Conservation (phyloP, 495 filamentous ascomycete genomes). For the Symbiotaphrina buchneri region DNA sequence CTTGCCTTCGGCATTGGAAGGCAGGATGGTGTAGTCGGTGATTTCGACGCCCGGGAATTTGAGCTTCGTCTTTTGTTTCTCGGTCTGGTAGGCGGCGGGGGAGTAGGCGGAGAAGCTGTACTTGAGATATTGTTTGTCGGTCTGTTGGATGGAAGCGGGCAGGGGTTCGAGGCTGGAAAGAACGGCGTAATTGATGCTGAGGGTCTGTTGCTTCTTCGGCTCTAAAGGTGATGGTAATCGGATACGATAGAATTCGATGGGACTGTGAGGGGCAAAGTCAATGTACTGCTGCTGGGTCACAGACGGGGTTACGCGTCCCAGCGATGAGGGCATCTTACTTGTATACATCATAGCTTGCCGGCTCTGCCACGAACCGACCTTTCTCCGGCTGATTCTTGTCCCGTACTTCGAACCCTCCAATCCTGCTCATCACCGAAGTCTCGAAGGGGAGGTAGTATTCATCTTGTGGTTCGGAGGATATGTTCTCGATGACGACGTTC, state of each 20-base stretch:
- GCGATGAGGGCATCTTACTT: constrained; percentile 23
- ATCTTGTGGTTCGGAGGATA: constrained; percentile 47
- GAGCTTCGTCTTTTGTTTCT: constrained; percentile 91
- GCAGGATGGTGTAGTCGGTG: constrained; percentile 62
- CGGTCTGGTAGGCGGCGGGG: constrained; percentile 58
- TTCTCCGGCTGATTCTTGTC: constrained; percentile 61
- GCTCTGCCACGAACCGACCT: constrained; percentile 41
- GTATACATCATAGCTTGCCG: constrained; percentile 35
- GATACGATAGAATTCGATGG: constrained; percentile 68
- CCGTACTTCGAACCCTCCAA: constrained; percentile 76
- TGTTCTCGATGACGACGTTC: constrained; percentile 88
- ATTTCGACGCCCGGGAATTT: constrained; percentile 63
- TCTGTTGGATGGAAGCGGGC: constrained; percentile 57
- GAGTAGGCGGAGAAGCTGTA: constrained; percentile 68
- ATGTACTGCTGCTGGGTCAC: constrained; percentile 6
- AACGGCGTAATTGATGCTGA: constrained; percentile 65
- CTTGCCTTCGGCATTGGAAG: constrained; percentile 28
- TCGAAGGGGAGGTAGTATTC: constrained; percentile 5
- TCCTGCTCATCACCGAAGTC: constrained; percentile 11
- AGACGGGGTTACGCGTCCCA: background rate
- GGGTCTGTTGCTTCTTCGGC: constrained; percentile 53
- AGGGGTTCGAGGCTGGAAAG: constrained; percentile 55
- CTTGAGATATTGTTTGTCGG: constrained; percentile 65
- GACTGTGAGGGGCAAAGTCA: constrained; percentile 21
- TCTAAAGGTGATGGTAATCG: constrained; percentile 50